Percentiles rank a stretch among this genome's conserved stretches.
These are phyloP conservation scores for Vitellaria paradoxa DNA, from an alignment of 179 eudicot species.

Conservation along the genomic window DNA sequence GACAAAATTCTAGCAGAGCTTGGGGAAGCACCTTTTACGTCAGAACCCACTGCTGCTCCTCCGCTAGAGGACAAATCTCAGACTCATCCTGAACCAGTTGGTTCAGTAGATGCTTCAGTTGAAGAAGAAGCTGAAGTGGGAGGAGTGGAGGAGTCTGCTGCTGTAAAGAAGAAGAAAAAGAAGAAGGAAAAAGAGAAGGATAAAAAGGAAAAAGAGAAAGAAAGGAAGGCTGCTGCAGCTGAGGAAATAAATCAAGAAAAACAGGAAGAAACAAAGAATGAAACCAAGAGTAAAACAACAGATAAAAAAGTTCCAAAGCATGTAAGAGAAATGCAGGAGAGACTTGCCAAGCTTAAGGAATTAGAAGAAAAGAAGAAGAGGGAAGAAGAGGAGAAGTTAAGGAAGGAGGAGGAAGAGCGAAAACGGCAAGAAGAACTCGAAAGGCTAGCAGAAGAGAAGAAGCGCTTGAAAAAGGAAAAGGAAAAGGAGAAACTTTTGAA, in stretches of 20 bases:
- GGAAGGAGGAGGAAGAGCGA: conserved; percentile 91
- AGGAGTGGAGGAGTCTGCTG: conserved; percentile 67
- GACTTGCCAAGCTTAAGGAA: conserved; percentile 72
- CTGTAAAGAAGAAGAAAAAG: conserved; percentile 90
- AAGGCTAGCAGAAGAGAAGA: conserved; percentile 77
- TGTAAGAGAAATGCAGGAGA: conserved; percentile 90
- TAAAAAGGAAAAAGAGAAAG: conserved; percentile 53
- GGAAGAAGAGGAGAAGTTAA: conserved; percentile 82
- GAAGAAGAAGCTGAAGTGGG: conserved; percentile 61
- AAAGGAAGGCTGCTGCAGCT: conserved; percentile 60
- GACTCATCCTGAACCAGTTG: conserved; percentile 40
- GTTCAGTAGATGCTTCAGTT: conserved; percentile 30
- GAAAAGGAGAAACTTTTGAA: conserved; percentile 75
- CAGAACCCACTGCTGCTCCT: conserved; percentile 45
- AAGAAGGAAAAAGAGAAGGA: conserved; percentile 60
- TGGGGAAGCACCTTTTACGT: conserved; percentile 55
- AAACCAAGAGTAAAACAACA: conserved; percentile 43
- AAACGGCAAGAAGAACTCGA: conserved; percentile 65
- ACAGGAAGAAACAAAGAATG: conserved; percentile 52
- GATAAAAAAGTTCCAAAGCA: conserved; percentile 88
- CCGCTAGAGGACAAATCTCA: conserved; percentile 38
- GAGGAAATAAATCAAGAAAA: conserved; percentile 42
- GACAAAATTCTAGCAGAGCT: conserved; percentile 84
- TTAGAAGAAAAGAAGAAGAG: conserved; percentile 66
- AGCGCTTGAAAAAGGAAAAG: conserved; percentile 64